phyloP scores from a whole-genome alignment of 768 basidiomycete genomes.

The Cystofilobasidium macerans region DNA sequence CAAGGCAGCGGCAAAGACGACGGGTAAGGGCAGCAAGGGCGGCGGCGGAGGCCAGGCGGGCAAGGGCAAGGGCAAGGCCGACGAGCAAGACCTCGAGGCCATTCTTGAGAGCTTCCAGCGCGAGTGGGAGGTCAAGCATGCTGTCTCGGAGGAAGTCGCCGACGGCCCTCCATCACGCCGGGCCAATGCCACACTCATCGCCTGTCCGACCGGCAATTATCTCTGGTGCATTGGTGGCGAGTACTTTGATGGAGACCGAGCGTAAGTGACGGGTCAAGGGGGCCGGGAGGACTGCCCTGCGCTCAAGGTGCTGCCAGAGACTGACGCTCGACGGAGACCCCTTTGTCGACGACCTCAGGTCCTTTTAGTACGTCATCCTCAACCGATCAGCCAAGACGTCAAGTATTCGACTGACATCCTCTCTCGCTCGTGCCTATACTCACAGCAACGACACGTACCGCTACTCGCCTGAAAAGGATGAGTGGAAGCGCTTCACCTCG shows the following conservation, averaged over 20 bases:
- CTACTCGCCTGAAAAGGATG: conserved; percentile 65
- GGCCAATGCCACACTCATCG: conserved; percentile 69
- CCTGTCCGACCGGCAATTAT: conserved; percentile 69
- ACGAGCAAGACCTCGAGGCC: conserved; percentile 59
- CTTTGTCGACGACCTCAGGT: too few relatives aligned
- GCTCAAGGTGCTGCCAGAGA: too few relatives aligned
- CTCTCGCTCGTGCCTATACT: neutral
- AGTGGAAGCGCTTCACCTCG: conserved; percentile 49
- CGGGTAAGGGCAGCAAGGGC: neutral
- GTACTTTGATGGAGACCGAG: conserved; percentile 59
- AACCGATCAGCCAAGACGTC: too few relatives aligned
- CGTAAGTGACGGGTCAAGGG: conserved; percentile 43
- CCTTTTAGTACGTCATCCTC: neutral
- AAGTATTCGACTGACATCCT: neutral
- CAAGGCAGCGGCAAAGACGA: conserved; percentile 46
- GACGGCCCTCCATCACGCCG: conserved; percentile 71
- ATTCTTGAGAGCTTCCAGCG: conserved; percentile 59
- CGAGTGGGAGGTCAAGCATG: conserved; percentile 70
- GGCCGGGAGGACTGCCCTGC: too few relatives aligned
- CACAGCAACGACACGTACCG: conserved; percentile 73
- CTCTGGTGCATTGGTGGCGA: conserved; percentile 47
- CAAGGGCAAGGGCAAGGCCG: conserved; percentile 42
- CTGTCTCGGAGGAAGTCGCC: conserved; percentile 72
- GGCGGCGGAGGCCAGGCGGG: conserved; percentile 25
- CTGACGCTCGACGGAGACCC: too few relatives aligned